Conservation (phyloP, 2,329 filamentous ascomycete genomes). For the Clonostachys rosea region DNA sequence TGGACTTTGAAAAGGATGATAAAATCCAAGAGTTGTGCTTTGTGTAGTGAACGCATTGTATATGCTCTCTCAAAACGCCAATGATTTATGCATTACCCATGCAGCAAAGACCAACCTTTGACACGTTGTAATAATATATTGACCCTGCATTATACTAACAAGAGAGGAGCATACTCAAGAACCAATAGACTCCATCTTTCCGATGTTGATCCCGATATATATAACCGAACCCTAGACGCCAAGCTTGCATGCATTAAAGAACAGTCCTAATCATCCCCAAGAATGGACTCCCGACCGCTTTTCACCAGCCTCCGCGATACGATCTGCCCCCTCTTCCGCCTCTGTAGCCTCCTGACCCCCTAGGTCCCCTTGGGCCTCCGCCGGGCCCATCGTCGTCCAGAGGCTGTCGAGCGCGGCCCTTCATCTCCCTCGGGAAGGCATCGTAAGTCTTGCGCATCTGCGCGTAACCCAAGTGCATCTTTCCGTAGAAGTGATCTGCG, state of each 20-base stretch:
- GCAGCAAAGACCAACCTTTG: conserved; percentile 1
- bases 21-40: too few species aligned
- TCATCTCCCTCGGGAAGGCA: conserved; percentile 80
- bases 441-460: conserved; percentile 96
- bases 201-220: neutral
- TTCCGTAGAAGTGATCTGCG: conserved; percentile 97
- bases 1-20: too few species aligned
- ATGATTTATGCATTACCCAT: too few species aligned
- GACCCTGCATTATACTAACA: too few species aligned
- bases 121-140: too few species aligned
- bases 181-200: too few species aligned
- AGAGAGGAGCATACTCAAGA: too few species aligned
- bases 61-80: too few species aligned
- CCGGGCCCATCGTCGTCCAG: conserved; percentile 40
- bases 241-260: conserved; percentile 7
- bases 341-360: conserved; percentile 24
- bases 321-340: conserved; percentile 45
- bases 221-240: conserved; percentile 4
- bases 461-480: conserved; percentile 98
- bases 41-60: too few species aligned
- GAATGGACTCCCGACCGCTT: neutral
- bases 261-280: neutral
- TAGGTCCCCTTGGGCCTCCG: conserved; percentile 21
- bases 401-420: conserved; percentile 57
- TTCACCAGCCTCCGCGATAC: conserved; percentile 22